Base-by-base conservation (phyloP, 768 basidiomycete species). In the Dentipellis fragilis region DNA sequence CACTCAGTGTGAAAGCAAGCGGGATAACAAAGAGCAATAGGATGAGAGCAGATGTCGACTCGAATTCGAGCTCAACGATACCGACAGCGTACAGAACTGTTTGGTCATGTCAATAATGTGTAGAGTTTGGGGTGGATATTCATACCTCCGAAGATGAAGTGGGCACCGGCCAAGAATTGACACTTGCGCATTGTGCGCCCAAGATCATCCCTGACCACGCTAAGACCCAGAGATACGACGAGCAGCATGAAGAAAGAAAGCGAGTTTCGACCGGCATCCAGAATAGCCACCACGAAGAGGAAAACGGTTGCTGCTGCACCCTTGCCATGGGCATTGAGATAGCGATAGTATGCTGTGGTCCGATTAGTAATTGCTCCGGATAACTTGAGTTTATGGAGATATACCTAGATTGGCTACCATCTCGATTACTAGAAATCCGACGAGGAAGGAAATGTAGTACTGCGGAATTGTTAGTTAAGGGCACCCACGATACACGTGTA, bases 231-330 rank as follows among this genome's bases (percentile, higher is more conserved):
- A 4, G 89, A 85, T 22, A 97, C 94, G 47, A 98, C 84, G 19
- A 97, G 75, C 19, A 99, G 77, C 77, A 98, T 81, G 73, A 98
- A 97, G 73, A 98, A 93, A 1, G 91, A 93, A 67, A 94, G 76
- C 1, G 93, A 89, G 65, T 98, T 98, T 48, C 96, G 75, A 6
- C 89, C 94, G 9, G 96, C 95, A 64, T 97, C 94, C 46, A 98
- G 74, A 57, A 94, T 90, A n/a, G 93, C 88, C 40, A 95, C 93
- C 59, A 98, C 87, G 56, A 97, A 88, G 46, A 99, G 83, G 72
- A 98, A 95, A n/a, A 87, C 80, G 1, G 84, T 88, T 0, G 93
- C 84, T 21, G 87, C 76, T 3, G 83, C 75, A 42, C 83, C 79
- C 62, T 75, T 84, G 16, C 85, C 88, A 59, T 92, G 88, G 2